Evolutionary conservation across 176 grass and related monocot species (phyloP).

Genomic region (Lolium rigidum): DNA sequence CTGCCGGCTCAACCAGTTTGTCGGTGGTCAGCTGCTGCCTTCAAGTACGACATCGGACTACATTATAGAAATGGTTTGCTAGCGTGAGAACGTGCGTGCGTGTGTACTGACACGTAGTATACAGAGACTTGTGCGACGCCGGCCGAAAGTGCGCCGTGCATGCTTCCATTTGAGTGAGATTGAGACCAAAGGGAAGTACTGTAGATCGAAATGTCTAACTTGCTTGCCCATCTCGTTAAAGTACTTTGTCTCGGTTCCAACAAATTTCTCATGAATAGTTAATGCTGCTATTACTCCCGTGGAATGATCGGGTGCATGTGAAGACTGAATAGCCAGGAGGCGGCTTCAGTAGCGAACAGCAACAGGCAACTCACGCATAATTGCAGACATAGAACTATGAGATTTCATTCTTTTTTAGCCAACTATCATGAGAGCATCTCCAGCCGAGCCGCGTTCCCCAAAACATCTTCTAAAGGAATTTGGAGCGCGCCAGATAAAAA

Average conservation of each 20-base stretch:
- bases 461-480: no score
- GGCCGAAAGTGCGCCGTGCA: constrained; percentile 33
- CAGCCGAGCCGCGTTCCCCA: no score
- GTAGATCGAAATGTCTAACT: not conserved
- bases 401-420: no score
- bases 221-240: constrained; percentile 1
- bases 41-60: no score
- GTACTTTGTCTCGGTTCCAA: not conserved
- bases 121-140: not conserved
- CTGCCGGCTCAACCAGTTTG: not conserved
- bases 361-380: not conserved
- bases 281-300: not conserved
- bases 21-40: no score
- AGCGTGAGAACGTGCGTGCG: not conserved
- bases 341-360: not conserved
- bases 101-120: not conserved
- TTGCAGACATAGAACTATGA: not conserved
- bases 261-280: not conserved
- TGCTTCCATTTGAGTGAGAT: constrained; percentile 34
- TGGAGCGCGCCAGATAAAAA: no score
- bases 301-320: not conserved
- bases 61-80: not conserved
- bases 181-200: constrained; percentile 37
- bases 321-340: not conserved
- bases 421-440: no score